Evolutionary conservation across 305 asterid species (phyloP), one percentile per base, ranked within the genome.

Genomic region (Fraxinus paxiana): DNA sequence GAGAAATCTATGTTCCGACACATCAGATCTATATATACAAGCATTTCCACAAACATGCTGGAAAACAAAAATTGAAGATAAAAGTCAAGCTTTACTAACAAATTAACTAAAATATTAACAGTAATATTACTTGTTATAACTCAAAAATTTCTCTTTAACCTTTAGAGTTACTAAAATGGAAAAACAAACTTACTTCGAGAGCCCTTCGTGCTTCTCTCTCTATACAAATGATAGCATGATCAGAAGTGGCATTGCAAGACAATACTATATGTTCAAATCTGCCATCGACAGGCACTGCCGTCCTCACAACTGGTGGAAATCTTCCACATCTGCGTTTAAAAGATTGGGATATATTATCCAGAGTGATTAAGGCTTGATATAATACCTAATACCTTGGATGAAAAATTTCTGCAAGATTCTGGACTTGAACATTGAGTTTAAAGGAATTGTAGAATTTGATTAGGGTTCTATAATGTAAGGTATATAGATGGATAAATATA

Each of bases 261-360:
- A 94, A 90, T 82, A 94, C 97, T 43, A 94, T 94, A 81, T 88
- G 98, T 89, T 94, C 98, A 72, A 94, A 94, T 86, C 98, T 92
- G 81, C 98, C 98, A 83, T 94, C 97, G 54, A 94, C 98, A 4
- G 98, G 98, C 59, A 94, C 97, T 12, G 97, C 97, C 54, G 98
- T 94, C 87, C 75, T 94, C 79, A 94, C 98, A 18, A 90, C 93
- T 20, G 98, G 98, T 38, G 98, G 97, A 75, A 85, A 90, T 86
- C 98, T 88, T 76, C 97, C 94, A 34, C 97, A 92, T 78, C 97
- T 94, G 80, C 76, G 80, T 65, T 24, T 56, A 70, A 20, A 41
- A 51, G 75, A 63, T 9, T 77, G 79, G 79, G 33, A 78, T 56
- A 46, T 35, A 79, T 33, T 70, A 59, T 24, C 63, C 69, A 22